Evolutionary conservation across 805 yeast genomes (phyloP).

Genomic region (Kluyveromyces wickerhamii): DNA sequence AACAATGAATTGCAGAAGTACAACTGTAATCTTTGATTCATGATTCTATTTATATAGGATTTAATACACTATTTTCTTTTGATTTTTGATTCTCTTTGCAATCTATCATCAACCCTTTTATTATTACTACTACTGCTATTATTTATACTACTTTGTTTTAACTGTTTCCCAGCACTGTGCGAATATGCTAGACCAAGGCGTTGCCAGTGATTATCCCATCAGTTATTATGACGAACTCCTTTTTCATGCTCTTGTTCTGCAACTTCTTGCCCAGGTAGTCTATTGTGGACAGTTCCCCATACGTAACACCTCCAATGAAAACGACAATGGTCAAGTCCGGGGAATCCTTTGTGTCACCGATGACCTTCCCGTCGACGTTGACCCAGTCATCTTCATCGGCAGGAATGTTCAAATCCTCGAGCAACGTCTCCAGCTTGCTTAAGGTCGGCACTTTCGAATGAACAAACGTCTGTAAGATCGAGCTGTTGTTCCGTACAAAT

Average conservation of each 20-base stretch:
- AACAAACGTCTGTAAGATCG: slow-evolving; percentile 27
- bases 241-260: slow-evolving; percentile 29
- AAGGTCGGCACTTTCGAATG: slow-evolving; percentile 22
- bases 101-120: neutral
- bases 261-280: slow-evolving; percentile 46
- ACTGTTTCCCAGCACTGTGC: no score
- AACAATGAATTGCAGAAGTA: no score
- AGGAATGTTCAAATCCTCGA: slow-evolving; percentile 9
- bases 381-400: slow-evolving; percentile 1
- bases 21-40: neutral
- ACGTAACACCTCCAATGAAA: slow-evolving; percentile 77
- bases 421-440: slow-evolving; percentile 15
- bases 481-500: slow-evolving; percentile 30
- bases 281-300: slow-evolving; percentile 73
- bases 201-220: slow-evolving; percentile 42
- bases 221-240: slow-evolving; percentile 38
- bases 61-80: slow-evolving; percentile 1
- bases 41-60: slow-evolving; percentile 1
- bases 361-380: slow-evolving; percentile 3
- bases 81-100: neutral
- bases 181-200: no score
- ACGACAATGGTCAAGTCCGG: slow-evolving; percentile 38
- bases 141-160: no score
- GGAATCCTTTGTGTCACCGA: slow-evolving; percentile 13
- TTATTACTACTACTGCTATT: no score